A percentile compares a stretch with the other conserved stretches of the same genome.
Evolutionary conservation across 1,284 basidiomycete genomes (phyloP).

Genomic region (Agroathelia rolfsii): DNA sequence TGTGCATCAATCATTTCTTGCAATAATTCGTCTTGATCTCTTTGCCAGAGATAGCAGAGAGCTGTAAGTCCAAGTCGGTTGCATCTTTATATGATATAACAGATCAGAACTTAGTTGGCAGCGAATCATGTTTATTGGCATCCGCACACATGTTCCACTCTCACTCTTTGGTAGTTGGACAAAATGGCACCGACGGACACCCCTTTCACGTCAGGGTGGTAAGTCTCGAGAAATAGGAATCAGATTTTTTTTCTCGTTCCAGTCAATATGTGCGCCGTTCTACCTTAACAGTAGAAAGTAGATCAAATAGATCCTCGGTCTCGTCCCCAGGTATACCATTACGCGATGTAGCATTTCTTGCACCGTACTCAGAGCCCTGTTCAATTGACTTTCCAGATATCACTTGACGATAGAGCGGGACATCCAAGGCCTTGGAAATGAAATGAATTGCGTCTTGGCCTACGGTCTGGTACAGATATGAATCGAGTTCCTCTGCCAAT

Average conservation of each 20-base stretch:
- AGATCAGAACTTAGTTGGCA: neutral
- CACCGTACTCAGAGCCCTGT: constrained; percentile 80
- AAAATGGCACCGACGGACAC: constrained; percentile 95
- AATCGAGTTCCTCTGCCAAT: constrained; percentile 88
- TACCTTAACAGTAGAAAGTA: constrained; percentile 77
- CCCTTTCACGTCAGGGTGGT: constrained; percentile 78
- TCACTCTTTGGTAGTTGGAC: constrained; percentile 93
- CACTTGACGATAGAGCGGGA: constrained; percentile 77
- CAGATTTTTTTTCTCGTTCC: constrained; percentile 4
- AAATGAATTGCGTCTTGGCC: constrained; percentile 90
- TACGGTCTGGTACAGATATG: constrained; percentile 97
- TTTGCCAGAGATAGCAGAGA: constrained; percentile 91
- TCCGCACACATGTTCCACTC: constrained; percentile 92
- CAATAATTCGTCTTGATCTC: constrained; percentile 77
- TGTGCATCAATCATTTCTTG: constrained; percentile 79
- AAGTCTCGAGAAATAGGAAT: constrained; percentile 31
- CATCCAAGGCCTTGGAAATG: constrained; percentile 76
- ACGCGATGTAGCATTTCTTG: constrained; percentile 34
- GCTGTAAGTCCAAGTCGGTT: constrained; percentile 73
- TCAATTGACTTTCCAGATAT: constrained; percentile 81
- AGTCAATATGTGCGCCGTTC: constrained; percentile 8
- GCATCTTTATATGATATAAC: constrained; percentile 42
- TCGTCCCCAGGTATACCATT: constrained; percentile 74
- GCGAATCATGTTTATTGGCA: neutral
- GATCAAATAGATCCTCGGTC: constrained; percentile 86